Base-by-base conservation (phyloP, 106 monocot genomes). In the Xerophyta viscosa region DNA sequence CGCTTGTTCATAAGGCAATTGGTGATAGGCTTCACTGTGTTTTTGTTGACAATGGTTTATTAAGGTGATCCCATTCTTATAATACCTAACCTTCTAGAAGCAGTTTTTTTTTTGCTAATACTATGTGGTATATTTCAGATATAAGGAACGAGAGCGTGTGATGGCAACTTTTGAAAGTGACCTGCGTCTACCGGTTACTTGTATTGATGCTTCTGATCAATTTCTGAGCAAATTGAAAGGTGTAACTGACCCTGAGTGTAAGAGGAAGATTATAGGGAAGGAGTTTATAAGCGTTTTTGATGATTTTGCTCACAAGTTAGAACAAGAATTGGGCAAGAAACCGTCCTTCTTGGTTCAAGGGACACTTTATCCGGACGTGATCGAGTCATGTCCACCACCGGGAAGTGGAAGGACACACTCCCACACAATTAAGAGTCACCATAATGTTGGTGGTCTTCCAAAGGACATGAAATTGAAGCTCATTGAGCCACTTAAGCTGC, bases 361-460 rank as follows among this genome's bases (percentile, higher is more conserved):
- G 52, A 94, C 96, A 63, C 54, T 96, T 8, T 96, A 96, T 64
- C 96, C 94, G 41, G 96, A 96, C 79, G 96, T 89, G 20, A 96
- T 94, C 17, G 88, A 94, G 67, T 94, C 94, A 8, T 94, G 94
- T 41, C 94, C 94, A 13, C 94, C 88, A 6, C 94, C 94, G 55
- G 94, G 94, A 58, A 94, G 84, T 68, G 94, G 88, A 64, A 84
- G 75, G 68, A 74, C 63, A 31, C 94, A 88, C 53, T 94, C 96
- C 20, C 96, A 96, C 63, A 96, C 88, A 49, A 96, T 96, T 14
- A 96, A 96, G 63, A 89, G 88, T 49, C 96, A 96, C 60, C 96
- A 89, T 57, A 96, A 96, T 77, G 96, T 96, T 57, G 96, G 96
- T 36, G 96, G 96, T 27, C 88, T 89, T 70, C 96, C 96, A 10